Evolutionary conservation across 768 basidiomycete genomes (phyloP).

Genomic region (Rubroboletus satanas): DNA sequence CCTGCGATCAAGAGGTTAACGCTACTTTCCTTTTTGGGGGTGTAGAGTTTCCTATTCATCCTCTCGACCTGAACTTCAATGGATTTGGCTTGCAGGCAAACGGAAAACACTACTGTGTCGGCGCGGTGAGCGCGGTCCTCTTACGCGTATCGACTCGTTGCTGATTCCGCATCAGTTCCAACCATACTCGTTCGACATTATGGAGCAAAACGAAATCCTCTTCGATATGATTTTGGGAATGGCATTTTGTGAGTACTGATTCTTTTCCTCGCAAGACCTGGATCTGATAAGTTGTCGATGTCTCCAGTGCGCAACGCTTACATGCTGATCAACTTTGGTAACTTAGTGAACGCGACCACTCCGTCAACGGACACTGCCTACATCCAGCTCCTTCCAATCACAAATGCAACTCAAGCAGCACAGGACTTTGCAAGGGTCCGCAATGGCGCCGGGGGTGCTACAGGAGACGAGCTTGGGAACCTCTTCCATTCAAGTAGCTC

Average conservation of each 20-base stretch:
- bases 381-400: conserved; percentile 59
- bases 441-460: neutral
- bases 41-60: conserved; percentile 56
- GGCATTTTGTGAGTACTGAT: conserved; percentile 53
- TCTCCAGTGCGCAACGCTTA: conserved; percentile 62
- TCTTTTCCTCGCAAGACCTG: neutral
- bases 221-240: conserved; percentile 73
- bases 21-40: conserved; percentile 63
- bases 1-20: conserved; percentile 62
- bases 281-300: neutral
- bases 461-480: conserved; percentile 30
- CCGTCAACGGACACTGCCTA: conserved; percentile 44
- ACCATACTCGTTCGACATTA: conserved; percentile 52
- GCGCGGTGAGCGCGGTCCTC: conserved; percentile 38
- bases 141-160: neutral
- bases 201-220: conserved; percentile 1
- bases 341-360: conserved; percentile 47
- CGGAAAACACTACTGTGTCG: conserved; percentile 34
- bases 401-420: conserved; percentile 41
- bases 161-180: conserved; percentile 51
- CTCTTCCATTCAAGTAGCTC: conserved; percentile 36
- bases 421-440: conserved; percentile 15
- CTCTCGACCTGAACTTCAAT: conserved; percentile 51
- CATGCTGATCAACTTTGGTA: conserved; percentile 59
- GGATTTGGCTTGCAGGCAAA: conserved; percentile 11